Evolutionary conservation across 1,284 basidiomycete genomes (phyloP), one percentile per base, ranked within the genome.

Genomic region (Pseudozyma sp.): DNA sequence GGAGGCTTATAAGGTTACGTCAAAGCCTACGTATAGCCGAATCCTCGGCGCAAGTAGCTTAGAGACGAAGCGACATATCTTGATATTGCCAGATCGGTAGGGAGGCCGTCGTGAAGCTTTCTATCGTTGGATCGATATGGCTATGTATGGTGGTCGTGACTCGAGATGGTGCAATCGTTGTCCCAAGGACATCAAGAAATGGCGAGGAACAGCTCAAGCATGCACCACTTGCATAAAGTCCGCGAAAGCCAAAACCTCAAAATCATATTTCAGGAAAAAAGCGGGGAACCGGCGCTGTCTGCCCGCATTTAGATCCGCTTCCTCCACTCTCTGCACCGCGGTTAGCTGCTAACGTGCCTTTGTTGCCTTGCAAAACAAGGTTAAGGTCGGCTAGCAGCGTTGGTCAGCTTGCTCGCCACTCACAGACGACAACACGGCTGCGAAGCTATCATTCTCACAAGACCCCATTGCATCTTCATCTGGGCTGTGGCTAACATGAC

Each of bases 101-200:
- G 8, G 16, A 40, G 8, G 39, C 12, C 4, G 11, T 40, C 11
- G 36, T 14, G 3, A 35, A 13, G 36, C 11, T n/a, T 19, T 31
- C 16, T 40, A n/a, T 40, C 39, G 11, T 8, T 40, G 39, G 12
- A n/a, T 40, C 2, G 12, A 8, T 12, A 8, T 3, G 39, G 4
- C 39, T 12, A 40, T 12, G 13, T 19, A 40, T 38, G 42, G 40
- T 53, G 61, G 38, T 50, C 19, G 47, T 66, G 58, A 56, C 64
- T 66, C 53, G 64, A 52, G 5, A 39, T 31, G 48, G 31, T 34
- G 13, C 25, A 25, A 18, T n/a, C 9, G 6, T 5, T 8, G 34
- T 31, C 25, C 25, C 3, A 31, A 31, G 25, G 25, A 31, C 25
- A 31, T 6, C 25, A 31, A 31, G 25, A 31, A 31, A 31, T 31